Evolutionary conservation across 352 stramenopile species (phyloP).

Genomic region (Phytopythium mirpurense): DNA sequence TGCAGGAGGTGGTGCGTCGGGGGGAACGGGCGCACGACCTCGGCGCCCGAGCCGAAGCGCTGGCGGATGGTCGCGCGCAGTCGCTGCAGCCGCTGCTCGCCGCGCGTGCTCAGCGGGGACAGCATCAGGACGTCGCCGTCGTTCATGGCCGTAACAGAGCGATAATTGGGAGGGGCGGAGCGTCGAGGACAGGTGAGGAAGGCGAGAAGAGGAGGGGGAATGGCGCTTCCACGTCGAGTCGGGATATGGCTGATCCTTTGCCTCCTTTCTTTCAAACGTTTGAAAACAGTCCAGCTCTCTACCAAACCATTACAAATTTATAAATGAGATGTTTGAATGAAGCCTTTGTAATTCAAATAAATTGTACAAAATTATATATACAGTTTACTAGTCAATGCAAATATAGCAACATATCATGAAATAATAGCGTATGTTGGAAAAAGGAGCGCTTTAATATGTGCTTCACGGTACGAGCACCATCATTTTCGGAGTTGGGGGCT

Average conservation of each 20-base stretch:
- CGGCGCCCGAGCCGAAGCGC: constrained; percentile 21
- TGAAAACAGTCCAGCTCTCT: neutral
- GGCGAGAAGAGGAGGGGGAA: neutral
- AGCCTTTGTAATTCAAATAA: no score
- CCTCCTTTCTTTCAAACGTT: constrained; percentile 4
- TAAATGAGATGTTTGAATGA: no score
- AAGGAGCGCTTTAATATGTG: no score
- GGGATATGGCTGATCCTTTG: no score
- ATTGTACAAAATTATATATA: no score
- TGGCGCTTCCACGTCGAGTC: no score
- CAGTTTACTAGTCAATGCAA: no score
- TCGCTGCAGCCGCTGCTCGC: constrained; percentile 28
- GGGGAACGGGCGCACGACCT: constrained; percentile 13
- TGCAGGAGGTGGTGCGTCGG: constrained; percentile 12
- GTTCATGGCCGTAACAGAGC: constrained; percentile 6
- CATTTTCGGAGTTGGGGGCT: no score
- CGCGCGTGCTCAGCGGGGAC: constrained; percentile 41
- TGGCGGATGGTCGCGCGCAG: constrained; percentile 42
- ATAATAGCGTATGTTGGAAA: no score
- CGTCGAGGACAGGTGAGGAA: neutral
- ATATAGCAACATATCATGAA: no score
- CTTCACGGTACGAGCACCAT: no score
- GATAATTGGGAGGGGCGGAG: neutral
- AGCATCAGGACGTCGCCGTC: constrained; percentile 26
- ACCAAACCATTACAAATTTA: no score